Percentiles rank a stretch among this genome's conserved stretches.
These are phyloP conservation scores for Russula lepida DNA, from an alignment of 768 basidiomycete species.

Conservation along the genomic window DNA sequence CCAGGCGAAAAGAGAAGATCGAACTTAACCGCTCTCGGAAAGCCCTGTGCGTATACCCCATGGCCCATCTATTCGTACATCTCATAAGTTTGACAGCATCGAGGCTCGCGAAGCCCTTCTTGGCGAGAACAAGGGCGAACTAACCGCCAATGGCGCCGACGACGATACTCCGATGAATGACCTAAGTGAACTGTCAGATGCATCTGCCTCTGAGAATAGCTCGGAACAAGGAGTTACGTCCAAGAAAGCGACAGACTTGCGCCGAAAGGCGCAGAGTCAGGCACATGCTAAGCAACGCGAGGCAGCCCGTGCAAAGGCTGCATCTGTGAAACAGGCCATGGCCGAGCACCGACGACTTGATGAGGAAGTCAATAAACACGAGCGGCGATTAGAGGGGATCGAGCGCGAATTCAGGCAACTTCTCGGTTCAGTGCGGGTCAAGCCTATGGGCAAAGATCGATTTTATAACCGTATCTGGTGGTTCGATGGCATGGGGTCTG, in stretches of 20 bases:
- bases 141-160: slow-evolving; percentile 31
- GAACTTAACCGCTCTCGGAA: slow-evolving; percentile 89
- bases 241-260: slow-evolving; percentile 29
- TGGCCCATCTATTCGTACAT: slow-evolving; percentile 2
- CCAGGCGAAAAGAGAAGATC: slow-evolving; percentile 89
- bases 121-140: slow-evolving; percentile 42
- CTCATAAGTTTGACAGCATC: slow-evolving; percentile 34
- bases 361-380: slow-evolving; percentile 80
- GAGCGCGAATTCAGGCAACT: slow-evolving; percentile 93
- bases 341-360: slow-evolving; percentile 79
- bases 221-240: slow-evolving; percentile 39
- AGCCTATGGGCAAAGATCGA: slow-evolving; percentile 84
- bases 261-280: slow-evolving; percentile 46
- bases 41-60: slow-evolving; percentile 56
- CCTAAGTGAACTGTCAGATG: slow-evolving; percentile 66
- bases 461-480: slow-evolving; percentile 97
- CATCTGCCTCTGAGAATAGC: slow-evolving; percentile 49
- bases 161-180: slow-evolving; percentile 58
- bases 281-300: slow-evolving; percentile 74
- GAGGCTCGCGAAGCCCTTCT: slow-evolving; percentile 67
- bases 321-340: slow-evolving; percentile 70
- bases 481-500: slow-evolving; percentile 94
- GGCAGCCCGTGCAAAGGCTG: slow-evolving; percentile 66
- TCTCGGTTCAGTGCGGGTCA: slow-evolving; percentile 74
- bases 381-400: slow-evolving; percentile 73